phyloP scores from a whole-genome alignment of 805 yeast species.

The Nakazawaea ishiwadae region DNA sequence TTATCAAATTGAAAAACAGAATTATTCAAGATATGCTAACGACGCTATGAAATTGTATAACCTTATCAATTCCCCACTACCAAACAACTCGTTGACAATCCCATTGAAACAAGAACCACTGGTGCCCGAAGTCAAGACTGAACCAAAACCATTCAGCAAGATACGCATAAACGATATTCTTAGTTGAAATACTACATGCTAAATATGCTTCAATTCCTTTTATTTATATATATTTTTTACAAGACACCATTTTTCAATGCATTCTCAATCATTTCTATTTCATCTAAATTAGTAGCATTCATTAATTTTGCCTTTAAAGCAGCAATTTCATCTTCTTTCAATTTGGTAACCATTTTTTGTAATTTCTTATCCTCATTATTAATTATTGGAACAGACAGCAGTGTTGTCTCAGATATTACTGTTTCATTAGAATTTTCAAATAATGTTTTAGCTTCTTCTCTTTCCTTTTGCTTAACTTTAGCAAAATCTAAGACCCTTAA shows the following conservation, averaged over 20 bases:
- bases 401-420: too few species aligned
- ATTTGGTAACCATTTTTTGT: slow-evolving; percentile 28
- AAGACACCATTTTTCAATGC: slow-evolving; percentile 38
- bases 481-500: slow-evolving; percentile 64
- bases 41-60: slow-evolving; percentile 7
- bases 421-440: slow-evolving; percentile 31
- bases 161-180: slow-evolving; percentile 9
- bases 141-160: slow-evolving; percentile 6
- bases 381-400: too few species aligned
- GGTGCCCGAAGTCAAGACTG: too few species aligned
- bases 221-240: slow-evolving; percentile 10
- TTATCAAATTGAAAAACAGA: slow-evolving; percentile 7
- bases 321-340: slow-evolving; percentile 50
- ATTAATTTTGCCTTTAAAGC: slow-evolving; percentile 49
- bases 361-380: slow-evolving; percentile 16
- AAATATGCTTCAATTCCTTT: background rate
- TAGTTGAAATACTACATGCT: slow-evolving; percentile 4
- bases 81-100: too few species aligned
- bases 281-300: slow-evolving; percentile 65
- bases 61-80: slow-evolving; percentile 7
- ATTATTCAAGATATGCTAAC: slow-evolving; percentile 8
- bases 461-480: slow-evolving; percentile 53
- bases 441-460: slow-evolving; percentile 37
- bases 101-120: too few species aligned
- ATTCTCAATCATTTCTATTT: slow-evolving; percentile 66